Base-by-base conservation (phyloP, 176 grass and related monocot species). In the Raddia distichophylla region DNA sequence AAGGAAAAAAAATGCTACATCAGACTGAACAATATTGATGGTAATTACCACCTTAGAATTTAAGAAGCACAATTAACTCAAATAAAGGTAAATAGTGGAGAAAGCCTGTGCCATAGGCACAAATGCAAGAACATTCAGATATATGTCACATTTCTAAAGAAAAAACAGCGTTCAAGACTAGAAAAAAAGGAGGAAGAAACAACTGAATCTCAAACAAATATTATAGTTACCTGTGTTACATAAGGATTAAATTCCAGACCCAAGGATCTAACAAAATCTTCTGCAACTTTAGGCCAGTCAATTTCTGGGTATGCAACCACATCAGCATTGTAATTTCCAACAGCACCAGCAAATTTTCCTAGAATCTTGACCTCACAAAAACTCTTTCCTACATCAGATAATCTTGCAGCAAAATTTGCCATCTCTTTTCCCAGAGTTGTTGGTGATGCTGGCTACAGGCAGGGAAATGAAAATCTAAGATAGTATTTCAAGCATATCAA, bases 291-390 rank as follows among this genome's bases (percentile, higher is more conserved):
- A 86, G 90, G 91, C 96, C 96, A 99, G 47, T 93, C 79, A 82
- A 95, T 70, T 83, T 92, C 80, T 2, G 93, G 93, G 88, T 99
- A 99, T 56, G 96, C 93, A 44, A 87, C 83, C 70, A 87, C 89
- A 84, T 93, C 82, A 84, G 96, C 96, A 84, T 95, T 99, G 76
- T 99, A 99, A 75, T 99, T 99, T 84, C 96, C 96, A 82, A 99
- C 91, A 66, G 96, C 96, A 9, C 96, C 96, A 75, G 96, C 85
- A 83, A 97, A 94, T 71, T 97, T 97, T 46, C 95, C 92, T 13
- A 92, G 82, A 80, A 97, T 85, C 74, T 60, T 86, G 60, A 92
- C 83, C 74, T 91, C 87, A 5, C 67, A 78, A 67, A 95, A 86
- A 77, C 84, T 67, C 73, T 89, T 83, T 67, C 89, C 87, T 64